These are phyloP conservation scores for Phoma herbarum DNA, from an alignment of 2,329 filamentous ascomycete genomes.

Conservation along the genomic window DNA sequence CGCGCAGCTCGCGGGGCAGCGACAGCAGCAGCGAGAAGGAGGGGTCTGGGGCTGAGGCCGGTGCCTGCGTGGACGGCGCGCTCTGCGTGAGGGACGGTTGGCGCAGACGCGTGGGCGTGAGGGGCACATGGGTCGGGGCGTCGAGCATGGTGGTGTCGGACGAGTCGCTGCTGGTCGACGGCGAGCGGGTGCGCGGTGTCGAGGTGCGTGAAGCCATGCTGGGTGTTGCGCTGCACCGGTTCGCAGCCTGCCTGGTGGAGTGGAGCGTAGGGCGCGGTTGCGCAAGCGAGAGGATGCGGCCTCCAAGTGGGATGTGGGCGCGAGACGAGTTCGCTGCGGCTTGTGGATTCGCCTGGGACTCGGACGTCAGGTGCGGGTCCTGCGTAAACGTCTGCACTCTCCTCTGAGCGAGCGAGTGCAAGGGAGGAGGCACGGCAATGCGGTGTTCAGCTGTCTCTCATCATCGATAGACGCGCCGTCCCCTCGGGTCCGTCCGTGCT, in stretches of 20 bases:
- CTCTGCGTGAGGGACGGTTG: conserved; percentile 29
- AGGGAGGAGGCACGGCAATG: not conserved
- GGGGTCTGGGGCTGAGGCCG: conserved; percentile 33
- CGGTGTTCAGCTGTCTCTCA: not conserved
- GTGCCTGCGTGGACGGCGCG: conserved; percentile 7
- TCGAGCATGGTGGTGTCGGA: conserved; percentile 49
- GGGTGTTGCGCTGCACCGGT: no score
- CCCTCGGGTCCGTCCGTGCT: conserved; percentile 11
- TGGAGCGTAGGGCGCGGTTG: not conserved
- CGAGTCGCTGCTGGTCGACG: conserved; percentile 39
- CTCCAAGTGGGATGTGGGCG: no score
- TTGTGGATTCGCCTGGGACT: no score
- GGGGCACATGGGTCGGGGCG: conserved; percentile 36
- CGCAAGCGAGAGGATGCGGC: not conserved
- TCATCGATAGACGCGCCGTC: conserved; percentile 1
- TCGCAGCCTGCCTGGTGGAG: not conserved
- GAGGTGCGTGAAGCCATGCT: conserved; percentile 43
- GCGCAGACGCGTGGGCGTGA: conserved; percentile 40
- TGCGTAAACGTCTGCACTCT: no score
- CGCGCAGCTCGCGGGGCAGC: conserved; percentile 50
- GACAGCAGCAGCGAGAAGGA: conserved; percentile 47
- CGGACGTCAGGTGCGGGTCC: no score
- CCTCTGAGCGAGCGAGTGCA: no score
- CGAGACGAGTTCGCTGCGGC: no score
- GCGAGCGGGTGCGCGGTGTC: conserved; percentile 43